Evolutionary conservation across 495 filamentous ascomycete species (phyloP).

Genomic region (Astrocystis sublimbata): DNA sequence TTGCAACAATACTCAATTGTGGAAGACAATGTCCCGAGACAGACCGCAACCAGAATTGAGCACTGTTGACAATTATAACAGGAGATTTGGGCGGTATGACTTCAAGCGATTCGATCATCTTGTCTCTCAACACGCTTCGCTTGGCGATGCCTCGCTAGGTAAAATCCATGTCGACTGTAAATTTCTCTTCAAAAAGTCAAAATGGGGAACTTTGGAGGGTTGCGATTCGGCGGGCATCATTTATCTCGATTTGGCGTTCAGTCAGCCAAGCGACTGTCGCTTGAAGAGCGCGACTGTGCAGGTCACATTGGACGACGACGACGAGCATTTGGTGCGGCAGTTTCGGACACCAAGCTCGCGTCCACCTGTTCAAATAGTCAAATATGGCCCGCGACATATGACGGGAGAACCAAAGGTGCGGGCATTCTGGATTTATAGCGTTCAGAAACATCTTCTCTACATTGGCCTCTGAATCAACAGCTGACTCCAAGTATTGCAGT

Average conservation of each 20-base stretch:
- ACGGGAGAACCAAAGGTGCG: slow-evolving; percentile 9
- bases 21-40: slow-evolving; percentile 5
- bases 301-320: slow-evolving; percentile 33
- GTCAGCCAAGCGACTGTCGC: slow-evolving; percentile 30
- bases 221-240: slow-evolving; percentile 34
- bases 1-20: background rate
- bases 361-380: slow-evolving; percentile 23
- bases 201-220: slow-evolving; percentile 33
- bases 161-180: slow-evolving; percentile 31
- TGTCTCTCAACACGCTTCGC: slow-evolving; percentile 12
- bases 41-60: slow-evolving; percentile 12
- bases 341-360: background rate
- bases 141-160: slow-evolving; percentile 19
- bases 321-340: slow-evolving; percentile 17
- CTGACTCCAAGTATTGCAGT: background rate
- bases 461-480: background rate
- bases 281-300: slow-evolving; percentile 32
- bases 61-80: slow-evolving; percentile 17
- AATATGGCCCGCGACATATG: slow-evolving; percentile 20
- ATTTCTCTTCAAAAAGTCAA: slow-evolving; percentile 36
- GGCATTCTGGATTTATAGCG: too few relatives aligned
- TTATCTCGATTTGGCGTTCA: slow-evolving; percentile 36
- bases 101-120: slow-evolving; percentile 26
- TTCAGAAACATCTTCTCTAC: too few relatives aligned
- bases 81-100: slow-evolving; percentile 24